These are phyloP conservation scores for Erodium trifolium DNA, from an alignment of 441 rosid species.

Conservation along the genomic window DNA sequence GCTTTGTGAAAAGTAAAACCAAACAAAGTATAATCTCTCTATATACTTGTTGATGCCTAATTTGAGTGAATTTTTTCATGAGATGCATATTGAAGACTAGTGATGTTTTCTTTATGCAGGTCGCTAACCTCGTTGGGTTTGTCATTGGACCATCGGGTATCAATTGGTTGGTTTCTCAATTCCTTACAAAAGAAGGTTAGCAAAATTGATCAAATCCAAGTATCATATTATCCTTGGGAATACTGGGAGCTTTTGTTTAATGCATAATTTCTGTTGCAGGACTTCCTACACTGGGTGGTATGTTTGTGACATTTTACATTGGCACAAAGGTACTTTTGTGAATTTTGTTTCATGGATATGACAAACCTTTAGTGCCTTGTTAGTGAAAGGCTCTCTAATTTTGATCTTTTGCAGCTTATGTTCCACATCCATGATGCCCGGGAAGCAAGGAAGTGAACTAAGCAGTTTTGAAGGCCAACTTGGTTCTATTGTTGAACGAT, in stretches of 20 bases:
- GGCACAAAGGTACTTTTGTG: conserved; percentile 57
- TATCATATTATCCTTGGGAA: background rate
- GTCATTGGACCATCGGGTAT: conserved; percentile 78
- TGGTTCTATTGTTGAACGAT: too few species aligned
- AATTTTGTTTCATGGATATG: background rate
- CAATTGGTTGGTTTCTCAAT: conserved; percentile 62
- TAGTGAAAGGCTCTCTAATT: background rate
- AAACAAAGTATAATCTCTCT: too few species aligned
- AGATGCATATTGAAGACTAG: background rate
- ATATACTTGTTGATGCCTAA: too few species aligned
- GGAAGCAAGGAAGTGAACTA: conserved; percentile 25
- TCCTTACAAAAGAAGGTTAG: conserved; percentile 62
- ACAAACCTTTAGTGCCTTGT: background rate
- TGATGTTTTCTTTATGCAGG: conserved; percentile 34
- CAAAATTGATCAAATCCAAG: conserved; percentile 2
- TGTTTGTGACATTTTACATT: conserved; percentile 56
- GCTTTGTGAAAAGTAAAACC: too few species aligned
- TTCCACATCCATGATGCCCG: conserved; percentile 54
- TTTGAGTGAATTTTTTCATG: background rate
- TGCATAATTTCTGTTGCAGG: conserved; percentile 35
- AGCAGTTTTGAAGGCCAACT: background rate
- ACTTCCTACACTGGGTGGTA: conserved; percentile 46
- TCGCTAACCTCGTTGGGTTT: conserved; percentile 89
- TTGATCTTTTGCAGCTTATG: conserved; percentile 52
- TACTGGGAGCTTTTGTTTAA: conserved; percentile 9